Conservation (phyloP, 495 filamentous ascomycete species). For the Podospora pseudoanserina region DNA sequence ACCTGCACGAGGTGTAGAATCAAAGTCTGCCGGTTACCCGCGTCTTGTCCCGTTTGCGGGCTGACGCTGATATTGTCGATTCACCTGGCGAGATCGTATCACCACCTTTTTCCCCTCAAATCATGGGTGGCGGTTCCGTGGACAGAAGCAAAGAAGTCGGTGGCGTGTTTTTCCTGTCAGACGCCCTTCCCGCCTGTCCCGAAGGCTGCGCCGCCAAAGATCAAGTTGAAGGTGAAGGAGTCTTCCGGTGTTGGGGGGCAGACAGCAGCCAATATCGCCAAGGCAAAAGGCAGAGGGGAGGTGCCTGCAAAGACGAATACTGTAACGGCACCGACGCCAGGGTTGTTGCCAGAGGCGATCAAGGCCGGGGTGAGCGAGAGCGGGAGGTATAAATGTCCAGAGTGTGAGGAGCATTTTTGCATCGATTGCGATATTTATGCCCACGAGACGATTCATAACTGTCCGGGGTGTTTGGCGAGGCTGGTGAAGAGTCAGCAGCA, state of each 20-base stretch:
- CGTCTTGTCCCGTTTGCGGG: constrained; percentile 84
- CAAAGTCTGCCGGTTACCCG: constrained; percentile 90
- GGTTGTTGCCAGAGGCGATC: constrained; percentile 6
- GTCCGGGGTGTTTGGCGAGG: constrained; percentile 68
- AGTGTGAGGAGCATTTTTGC: constrained; percentile 86
- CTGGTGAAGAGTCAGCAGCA: constrained; percentile 51
- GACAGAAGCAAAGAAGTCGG: constrained; percentile 56
- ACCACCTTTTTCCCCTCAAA: constrained; percentile 87
- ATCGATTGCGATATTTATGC: constrained; percentile 96
- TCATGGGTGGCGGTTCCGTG: constrained; percentile 92
- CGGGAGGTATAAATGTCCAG: constrained; percentile 80
- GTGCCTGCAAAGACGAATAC: not conserved
- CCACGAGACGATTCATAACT: constrained; percentile 92
- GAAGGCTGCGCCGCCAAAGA: not conserved
- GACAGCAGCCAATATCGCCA: not conserved
- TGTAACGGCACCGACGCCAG: not conserved
- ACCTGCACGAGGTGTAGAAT: constrained; percentile 80
- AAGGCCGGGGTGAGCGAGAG: constrained; percentile 73
- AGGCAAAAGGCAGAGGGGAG: constrained; percentile 20
- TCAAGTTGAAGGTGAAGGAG: constrained; percentile 17
- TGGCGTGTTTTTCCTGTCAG: constrained; percentile 54
- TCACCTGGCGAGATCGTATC: constrained; percentile 89
- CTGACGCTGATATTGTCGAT: constrained; percentile 96
- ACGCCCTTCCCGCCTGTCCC: constrained; percentile 46
- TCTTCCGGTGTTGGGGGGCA: constrained; percentile 3